phyloP scores from a whole-genome alignment of 225 moss, liverwort and hornwort genomes.

The Polytrichum commune region DNA sequence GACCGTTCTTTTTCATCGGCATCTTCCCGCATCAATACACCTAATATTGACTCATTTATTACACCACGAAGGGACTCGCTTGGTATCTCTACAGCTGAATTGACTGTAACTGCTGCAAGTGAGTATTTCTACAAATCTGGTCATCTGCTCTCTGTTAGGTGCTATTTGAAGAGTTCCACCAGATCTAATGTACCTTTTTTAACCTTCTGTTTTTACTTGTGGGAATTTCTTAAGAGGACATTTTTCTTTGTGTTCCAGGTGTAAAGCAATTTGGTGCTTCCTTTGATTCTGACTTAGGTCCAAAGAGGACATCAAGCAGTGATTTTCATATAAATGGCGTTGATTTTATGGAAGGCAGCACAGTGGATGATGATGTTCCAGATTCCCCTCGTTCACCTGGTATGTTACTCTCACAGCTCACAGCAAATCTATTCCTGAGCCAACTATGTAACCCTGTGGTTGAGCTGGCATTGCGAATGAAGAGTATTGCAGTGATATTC shows the following conservation, averaged over 20 bases:
- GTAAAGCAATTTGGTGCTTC: conserved; percentile 20
- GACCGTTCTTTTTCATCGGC: conserved; percentile 37
- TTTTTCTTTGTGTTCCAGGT: conserved; percentile 16
- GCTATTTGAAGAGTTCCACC: no score
- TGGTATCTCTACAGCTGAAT: conserved; percentile 34
- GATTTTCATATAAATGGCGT: conserved; percentile 61
- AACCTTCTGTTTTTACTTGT: not conserved
- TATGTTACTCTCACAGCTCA: conserved; percentile 16
- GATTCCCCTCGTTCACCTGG: conserved; percentile 79
- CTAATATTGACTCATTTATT: conserved; percentile 37
- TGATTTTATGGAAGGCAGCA: conserved; percentile 27
- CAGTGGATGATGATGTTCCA: conserved; percentile 61
- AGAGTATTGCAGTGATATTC: conserved; percentile 3
- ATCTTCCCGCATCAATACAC: conserved; percentile 24
- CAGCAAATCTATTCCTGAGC: not conserved
- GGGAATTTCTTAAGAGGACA: not conserved
- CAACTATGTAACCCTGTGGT: not conserved
- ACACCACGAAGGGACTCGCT: conserved; percentile 28
- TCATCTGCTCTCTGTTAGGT: no score
- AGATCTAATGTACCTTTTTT: not conserved
- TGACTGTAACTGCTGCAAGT: conserved; percentile 34
- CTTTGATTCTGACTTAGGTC: conserved; percentile 15
- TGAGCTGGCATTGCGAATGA: conserved; percentile 2
- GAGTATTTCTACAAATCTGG: conserved; percentile 5
- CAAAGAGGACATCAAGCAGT: conserved; percentile 56